phyloP scores from a whole-genome alignment of 257 asterid genomes.

The Verbena officinalis region DNA sequence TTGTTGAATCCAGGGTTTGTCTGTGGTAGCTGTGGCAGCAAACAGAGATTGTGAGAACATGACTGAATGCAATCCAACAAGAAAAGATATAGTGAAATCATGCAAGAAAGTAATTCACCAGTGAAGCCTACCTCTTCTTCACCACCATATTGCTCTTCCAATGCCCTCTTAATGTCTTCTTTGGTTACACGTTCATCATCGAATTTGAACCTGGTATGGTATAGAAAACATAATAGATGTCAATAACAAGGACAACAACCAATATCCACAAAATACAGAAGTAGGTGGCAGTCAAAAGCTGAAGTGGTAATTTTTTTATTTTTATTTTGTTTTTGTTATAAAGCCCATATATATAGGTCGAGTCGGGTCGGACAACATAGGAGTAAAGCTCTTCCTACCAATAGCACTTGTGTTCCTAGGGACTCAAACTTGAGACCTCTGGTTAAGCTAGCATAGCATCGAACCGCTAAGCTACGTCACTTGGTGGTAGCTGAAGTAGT shows the following conservation, averaged over 20 bases:
- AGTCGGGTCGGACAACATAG: too few relatives aligned
- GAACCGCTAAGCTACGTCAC: too few relatives aligned
- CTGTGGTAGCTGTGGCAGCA: conserved; percentile 62
- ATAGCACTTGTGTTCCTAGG: too few relatives aligned
- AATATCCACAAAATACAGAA: not conserved
- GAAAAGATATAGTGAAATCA: conserved; percentile 12
- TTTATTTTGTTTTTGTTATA: too few relatives aligned
- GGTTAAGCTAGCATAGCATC: too few relatives aligned
- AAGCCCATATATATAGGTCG: too few relatives aligned
- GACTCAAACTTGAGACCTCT: too few relatives aligned
- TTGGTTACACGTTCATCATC: conserved; percentile 63
- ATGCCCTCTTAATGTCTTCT: conserved; percentile 52
- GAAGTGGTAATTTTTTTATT: too few relatives aligned
- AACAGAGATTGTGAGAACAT: conserved; percentile 22
- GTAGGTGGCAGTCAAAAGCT: conserved; percentile 8
- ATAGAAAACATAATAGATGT: conserved; percentile 22
- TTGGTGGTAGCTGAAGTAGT: conserved; percentile 25
- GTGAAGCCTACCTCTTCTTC: conserved; percentile 49
- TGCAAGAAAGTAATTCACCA: conserved; percentile 2
- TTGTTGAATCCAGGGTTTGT: conserved; percentile 80
- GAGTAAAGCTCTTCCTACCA: too few relatives aligned
- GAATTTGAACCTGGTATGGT: conserved; percentile 52
- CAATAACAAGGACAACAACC: conserved; percentile 22
- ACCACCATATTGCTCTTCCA: conserved; percentile 62
- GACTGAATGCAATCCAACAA: conserved; percentile 21